Conservation (phyloP, 192 early-diverging fungal genomes). For the Powellomyces hirtus region DNA sequence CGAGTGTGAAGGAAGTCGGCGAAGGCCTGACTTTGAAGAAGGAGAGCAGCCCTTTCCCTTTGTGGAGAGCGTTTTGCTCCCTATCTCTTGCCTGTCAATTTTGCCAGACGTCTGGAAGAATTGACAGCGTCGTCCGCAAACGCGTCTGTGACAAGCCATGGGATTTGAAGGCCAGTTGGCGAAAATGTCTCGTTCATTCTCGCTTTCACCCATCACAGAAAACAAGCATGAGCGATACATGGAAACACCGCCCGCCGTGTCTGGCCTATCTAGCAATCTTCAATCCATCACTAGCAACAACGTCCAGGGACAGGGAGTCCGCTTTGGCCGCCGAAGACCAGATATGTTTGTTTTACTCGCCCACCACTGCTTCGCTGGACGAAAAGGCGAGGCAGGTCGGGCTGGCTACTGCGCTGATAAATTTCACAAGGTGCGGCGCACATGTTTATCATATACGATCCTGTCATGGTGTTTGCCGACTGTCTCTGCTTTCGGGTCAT, state of each 20-base stretch:
- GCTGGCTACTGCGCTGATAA: conserved; percentile 25
- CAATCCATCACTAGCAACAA: conserved; percentile 10
- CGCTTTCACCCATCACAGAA: too few species aligned
- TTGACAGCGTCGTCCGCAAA: too few species aligned
- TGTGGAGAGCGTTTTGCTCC: too few species aligned
- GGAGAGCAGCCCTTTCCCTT: too few species aligned
- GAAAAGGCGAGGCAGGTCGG: conserved; percentile 32
- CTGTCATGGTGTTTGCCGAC: neutral
- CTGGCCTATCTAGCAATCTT: conserved; percentile 11
- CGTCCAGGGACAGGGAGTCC: conserved; percentile 19
- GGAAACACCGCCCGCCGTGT: conserved; percentile 3
- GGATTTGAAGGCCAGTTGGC: too few species aligned
- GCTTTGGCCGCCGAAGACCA: conserved; percentile 15
- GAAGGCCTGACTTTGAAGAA: too few species aligned
- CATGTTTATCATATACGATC: neutral
- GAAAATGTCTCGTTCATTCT: too few species aligned
- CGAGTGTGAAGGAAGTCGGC: too few species aligned
- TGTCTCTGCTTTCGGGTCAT: too few species aligned
- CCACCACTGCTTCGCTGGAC: conserved; percentile 5
- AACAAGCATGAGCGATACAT: neutral
- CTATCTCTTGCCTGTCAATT: too few species aligned
- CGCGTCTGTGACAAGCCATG: too few species aligned
- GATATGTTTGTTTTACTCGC: conserved; percentile 33
- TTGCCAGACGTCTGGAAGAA: too few species aligned
- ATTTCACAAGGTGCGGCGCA: conserved; percentile 28